Base-by-base conservation (phyloP, 257 asterid genomes). In the Ballota nigra region DNA sequence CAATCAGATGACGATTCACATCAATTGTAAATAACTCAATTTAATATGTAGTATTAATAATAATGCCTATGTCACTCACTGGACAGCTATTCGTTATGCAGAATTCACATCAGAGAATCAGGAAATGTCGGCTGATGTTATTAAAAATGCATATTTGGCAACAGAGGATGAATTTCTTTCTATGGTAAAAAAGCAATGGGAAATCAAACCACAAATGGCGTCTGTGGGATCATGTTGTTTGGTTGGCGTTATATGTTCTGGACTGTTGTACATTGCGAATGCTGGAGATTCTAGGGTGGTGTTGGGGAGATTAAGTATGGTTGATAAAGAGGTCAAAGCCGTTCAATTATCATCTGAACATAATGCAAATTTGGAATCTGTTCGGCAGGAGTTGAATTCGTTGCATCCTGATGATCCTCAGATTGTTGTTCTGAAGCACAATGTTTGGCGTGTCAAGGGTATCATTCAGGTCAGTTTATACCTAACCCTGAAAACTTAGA, bases 381-480 rank as follows among this genome's bases (percentile, higher is more conserved):
- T 89, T 72, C 82, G 92, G 45, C 84, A 86, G 45, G 95, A 89
- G 70, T 67, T 89, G 60, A 85, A 57, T 34, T 74, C 79, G 6
- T 77, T 87, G 82, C 95, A 89, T 69, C 95, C 95, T 3, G 79
- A 87, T 82, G 96, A 89, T 72, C 90, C 92, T 6, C 82, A 83
- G 36, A 88, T 89, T 53, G 96, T 89, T 65, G 95, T 86, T 75
- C 70, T 84, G 69, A 89, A 87, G 78, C 90, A 89, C 82, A 83
- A 77, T 24, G 96, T 87, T 63, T 89, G 96, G 96, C 95, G 92
- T 6, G 96, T 89, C 77, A 89, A 84, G 90, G 96, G 96, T 60
- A 74, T 87, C 68, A 89, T 89, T 72, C 96, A 89, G 96, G 96
- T 87, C 71, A 60, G 57, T 29, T 71, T 57, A 70, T 53, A 15